phyloP scores from a whole-genome alignment of 257 asterid genomes.

The Solanum arcanum region DNA sequence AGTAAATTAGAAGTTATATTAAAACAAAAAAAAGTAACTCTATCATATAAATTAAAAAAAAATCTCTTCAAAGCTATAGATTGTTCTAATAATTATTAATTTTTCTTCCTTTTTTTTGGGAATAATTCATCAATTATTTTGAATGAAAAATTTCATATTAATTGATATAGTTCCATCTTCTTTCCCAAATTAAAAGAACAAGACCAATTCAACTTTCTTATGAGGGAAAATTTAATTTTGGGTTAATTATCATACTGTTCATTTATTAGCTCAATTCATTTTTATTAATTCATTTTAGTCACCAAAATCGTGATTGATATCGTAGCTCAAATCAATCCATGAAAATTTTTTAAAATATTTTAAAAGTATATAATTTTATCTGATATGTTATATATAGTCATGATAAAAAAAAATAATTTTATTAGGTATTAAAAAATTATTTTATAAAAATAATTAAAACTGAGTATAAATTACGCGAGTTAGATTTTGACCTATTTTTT shows the following conservation, averaged over 20 bases:
- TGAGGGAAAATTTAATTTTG: background rate
- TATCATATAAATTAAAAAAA: background rate
- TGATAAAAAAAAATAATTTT: background rate
- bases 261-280: background rate
- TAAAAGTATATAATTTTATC: background rate
- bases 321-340: background rate
- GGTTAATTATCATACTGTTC: background rate
- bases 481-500: background rate
- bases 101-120: background rate
- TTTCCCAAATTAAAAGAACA: no score
- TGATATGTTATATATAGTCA: background rate
- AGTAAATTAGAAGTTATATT: background rate
- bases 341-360: no score
- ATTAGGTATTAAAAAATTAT: background rate
- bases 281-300: background rate
- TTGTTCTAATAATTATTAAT: background rate
- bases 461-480: background rate
- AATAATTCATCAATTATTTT: background rate
- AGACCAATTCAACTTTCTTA: background rate
- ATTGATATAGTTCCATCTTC: no score
- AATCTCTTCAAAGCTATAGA: background rate
- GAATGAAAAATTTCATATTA: background rate
- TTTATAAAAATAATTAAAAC: background rate
- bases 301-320: background rate
- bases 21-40: background rate